phyloP scores from a whole-genome alignment of 2,329 filamentous ascomycete species.

The Niveomyces coronatus region DNA sequence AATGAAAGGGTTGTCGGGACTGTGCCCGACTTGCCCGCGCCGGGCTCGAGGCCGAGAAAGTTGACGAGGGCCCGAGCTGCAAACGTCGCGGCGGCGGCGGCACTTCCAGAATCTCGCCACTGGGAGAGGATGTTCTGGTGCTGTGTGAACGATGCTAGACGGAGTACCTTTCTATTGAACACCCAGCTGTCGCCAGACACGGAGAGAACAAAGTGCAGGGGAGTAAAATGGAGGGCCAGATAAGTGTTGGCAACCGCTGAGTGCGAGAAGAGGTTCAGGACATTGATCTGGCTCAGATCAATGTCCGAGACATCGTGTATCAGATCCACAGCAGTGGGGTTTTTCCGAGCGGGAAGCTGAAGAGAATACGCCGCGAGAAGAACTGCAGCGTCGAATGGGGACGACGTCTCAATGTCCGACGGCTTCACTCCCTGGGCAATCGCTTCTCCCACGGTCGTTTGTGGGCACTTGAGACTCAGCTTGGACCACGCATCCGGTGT shows the following conservation, averaged over 20 bases:
- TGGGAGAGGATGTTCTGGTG: constrained; percentile 35
- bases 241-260: constrained; percentile 41
- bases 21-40: not conserved
- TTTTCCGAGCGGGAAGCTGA: constrained; percentile 25
- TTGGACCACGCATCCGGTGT: constrained; percentile 36
- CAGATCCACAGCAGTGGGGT: constrained; percentile 17
- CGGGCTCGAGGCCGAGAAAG: constrained; percentile 26
- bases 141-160: constrained; percentile 32
- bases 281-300: constrained; percentile 16
- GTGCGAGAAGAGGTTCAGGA: constrained; percentile 33
- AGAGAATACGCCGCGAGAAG: constrained; percentile 30
- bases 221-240: constrained; percentile 46
- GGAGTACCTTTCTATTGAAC: constrained; percentile 42
- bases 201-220: constrained; percentile 46
- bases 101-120: constrained; percentile 36
- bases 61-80: constrained; percentile 41
- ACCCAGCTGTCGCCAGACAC: constrained; percentile 50
- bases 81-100: constrained; percentile 36
- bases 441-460: constrained; percentile 18
- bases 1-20: constrained; percentile 11
- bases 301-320: constrained; percentile 16
- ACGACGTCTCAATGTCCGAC: constrained; percentile 24
- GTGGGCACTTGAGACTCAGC: constrained; percentile 18
- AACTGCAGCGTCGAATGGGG: constrained; percentile 29
- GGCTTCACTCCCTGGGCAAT: constrained; percentile 26